Base-by-base conservation (phyloP, 371 early-diverging fungal species). In the Apophysomyces sp. region DNA sequence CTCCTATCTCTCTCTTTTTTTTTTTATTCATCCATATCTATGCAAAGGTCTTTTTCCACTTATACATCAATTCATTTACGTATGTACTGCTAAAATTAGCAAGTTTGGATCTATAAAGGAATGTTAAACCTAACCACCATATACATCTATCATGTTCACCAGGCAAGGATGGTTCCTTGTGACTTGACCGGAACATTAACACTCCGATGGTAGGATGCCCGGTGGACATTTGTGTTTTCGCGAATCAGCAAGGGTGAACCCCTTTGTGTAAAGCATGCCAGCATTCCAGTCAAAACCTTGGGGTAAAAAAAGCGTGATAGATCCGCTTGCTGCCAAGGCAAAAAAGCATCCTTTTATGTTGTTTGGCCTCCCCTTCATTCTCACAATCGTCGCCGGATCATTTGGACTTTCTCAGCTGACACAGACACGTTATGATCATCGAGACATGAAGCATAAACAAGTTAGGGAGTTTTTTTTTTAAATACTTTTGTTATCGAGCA, bases 331-430 rank as follows among this genome's bases (percentile, higher is more conserved):
- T n/a, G 52, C 64, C n/a, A 60, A 71, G 52, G 77, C 76, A 4
- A 77, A 72, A 31, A 61, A 69, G 39, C 71, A 68, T 36, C 86
- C 86, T 0, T 82, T 89, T 60, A n/a, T 86, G 11, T 68, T 68
- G 12, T 85, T 90, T 63, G 90, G 89, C 11, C 57, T 90, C 18
- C 90, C 90, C 24, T 86, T 90, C 44, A 60, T 87, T 28, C 63
- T 65, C 29, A 76, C 80, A 28, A 80, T 88, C 63, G 80, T 87
- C 1, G 83, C 66, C 16, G 86, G 82, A 28, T 84, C 87, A 1
- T 84, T 83, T 69, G 84, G 79, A 15, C 67, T 90, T 11, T 61
- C 83, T 6, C 74, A 81, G 55, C 63, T 90, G 36, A 83, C 87
- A 12, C 83, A 87, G 66, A 85, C 86, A 11, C 78, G 83, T 49